Base-by-base conservation (phyloP, 805 yeast genomes). In the Cyberlindnera petersonii region DNA sequence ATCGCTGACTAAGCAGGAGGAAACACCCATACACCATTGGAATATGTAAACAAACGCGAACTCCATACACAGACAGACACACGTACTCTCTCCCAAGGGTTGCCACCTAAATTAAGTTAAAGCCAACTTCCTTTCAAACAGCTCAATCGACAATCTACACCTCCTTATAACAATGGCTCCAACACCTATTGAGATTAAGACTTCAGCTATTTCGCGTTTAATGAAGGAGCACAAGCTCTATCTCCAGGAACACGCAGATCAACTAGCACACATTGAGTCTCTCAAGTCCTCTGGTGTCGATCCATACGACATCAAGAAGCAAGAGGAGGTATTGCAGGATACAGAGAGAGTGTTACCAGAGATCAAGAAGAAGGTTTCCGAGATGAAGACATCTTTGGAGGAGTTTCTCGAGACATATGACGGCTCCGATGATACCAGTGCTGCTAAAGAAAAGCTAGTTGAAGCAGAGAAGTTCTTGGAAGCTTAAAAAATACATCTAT, bases 211-310 rank as follows among this genome's bases (percentile, higher is more conserved):
- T 35, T 70, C 72, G 43, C 69, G 95, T 45, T 65, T 87, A 13
- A 51, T 79, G 27, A 83, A 83, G 48, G 95, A 87, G 56, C 79
- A 79, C 45, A 54, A 54, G 10, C 65, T 75, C 24, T 86, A 86
- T 56, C 64, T 69, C 19, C 65, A 70, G 39, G 95, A 86, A 51
- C 66, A 74, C 26, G 58, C 57, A 13, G 80, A 77, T 33, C 83
- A 81, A 45, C 63, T 69, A 31, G 58, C 58, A 8, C 63, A 61
- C 40, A 70, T 82, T n/a, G 69, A 64, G 15, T 56, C 60, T 32
- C 61, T 81, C 65, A 71, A 68, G 48, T 50, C 62, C 7, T 62
- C 61, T 16, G 60, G 67, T 18, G 74, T 70, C 4, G 88, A 82
- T 50, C 77, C 74, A 39, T 83, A 82, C 53, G 88, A 82, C 40